Base-by-base conservation (phyloP, 2,329 filamentous ascomycete genomes). In the Xylariales sp. region DNA sequence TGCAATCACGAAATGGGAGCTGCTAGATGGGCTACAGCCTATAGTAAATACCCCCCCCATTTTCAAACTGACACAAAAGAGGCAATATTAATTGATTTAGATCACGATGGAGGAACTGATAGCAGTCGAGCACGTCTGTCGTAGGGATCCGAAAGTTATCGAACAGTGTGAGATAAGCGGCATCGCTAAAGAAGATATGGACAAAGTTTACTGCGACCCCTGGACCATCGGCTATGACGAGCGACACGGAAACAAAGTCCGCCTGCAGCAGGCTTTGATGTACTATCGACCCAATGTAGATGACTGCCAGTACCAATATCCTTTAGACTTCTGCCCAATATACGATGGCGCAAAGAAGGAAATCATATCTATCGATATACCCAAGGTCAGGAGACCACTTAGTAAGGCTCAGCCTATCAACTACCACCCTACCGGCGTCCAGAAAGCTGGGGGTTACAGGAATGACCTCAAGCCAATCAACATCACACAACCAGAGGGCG, bases 191-290 rank as follows among this genome's bases (percentile, higher is more conserved):
- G 86, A 92, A 72, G 92, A 97, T 68, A 97, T 97, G 94, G 84
- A 96, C 84, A 97, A 97, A 81, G 93, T 97, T 55, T 97, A 97
- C 83, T 97, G 94, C 80, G 94, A 97, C 78, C 93, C 93, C 10
- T 97, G 94, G 94, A 97, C 94, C 0, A 97, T 97, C 79, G 94
- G 94, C 56, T 97, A 93, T 77, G 94, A 97, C 75, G 93, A 97
- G 82, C 90, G 94, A 52, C 96, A 94, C 75, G 94, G 94, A 69
- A 95, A 83, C 78, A 84, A 84, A 50, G 85, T 93, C 50, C 90
- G 94, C 62, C 87, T 97, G 3, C 94, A 97, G 81, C 94, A 97
- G 81, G 94, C 93, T 1, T 84, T 97, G 62, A 97, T 97, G 93
- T 97, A 97, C 84, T 97, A 97, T 80, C 90, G 94, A 16, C 94